Evolutionary conservation across 202 grass and related monocot species (phyloP).

Genomic region (Musa balbisiana): DNA sequence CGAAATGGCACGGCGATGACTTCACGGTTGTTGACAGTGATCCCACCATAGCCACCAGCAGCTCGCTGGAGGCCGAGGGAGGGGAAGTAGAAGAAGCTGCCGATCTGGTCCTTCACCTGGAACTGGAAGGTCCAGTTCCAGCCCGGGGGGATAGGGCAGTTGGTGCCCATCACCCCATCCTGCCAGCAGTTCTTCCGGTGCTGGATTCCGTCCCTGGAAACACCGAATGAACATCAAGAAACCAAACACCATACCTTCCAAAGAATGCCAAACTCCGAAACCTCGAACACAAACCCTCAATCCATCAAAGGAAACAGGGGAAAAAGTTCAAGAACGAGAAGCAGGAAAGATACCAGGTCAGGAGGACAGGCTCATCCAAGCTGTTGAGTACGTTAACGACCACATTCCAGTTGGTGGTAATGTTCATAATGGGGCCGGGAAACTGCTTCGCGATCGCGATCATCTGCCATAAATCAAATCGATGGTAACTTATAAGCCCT

Average conservation of each 20-base stretch:
- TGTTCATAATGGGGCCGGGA: conserved; percentile 75
- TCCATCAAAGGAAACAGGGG: neutral
- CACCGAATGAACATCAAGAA: neutral
- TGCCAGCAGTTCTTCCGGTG: conserved; percentile 81
- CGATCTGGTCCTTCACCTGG: conserved; percentile 94
- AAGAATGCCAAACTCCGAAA: no score
- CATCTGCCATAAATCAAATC: conserved; percentile 36
- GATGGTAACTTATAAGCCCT: neutral
- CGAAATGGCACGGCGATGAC: conserved; percentile 80
- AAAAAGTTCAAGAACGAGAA: neutral
- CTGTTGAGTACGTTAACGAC: conserved; percentile 91
- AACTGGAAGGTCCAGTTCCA: conserved; percentile 98
- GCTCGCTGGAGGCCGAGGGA: conserved; percentile 76
- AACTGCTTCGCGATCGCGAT: conserved; percentile 88
- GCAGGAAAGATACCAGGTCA: conserved; percentile 46
- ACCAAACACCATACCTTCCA: neutral
- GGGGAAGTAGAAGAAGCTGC: conserved; percentile 87
- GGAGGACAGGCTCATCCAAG: conserved; percentile 74
- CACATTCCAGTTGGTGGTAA: conserved; percentile 97
- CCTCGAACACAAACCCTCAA: neutral
- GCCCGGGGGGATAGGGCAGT: conserved; percentile 78
- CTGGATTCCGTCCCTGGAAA: conserved; percentile 77
- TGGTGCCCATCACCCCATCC: conserved; percentile 89
- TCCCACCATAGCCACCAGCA: conserved; percentile 67
- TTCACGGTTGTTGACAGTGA: conserved; percentile 69